Conservation (phyloP, 164 flowering plant species). For the Tinospora cordifolia region DNA sequence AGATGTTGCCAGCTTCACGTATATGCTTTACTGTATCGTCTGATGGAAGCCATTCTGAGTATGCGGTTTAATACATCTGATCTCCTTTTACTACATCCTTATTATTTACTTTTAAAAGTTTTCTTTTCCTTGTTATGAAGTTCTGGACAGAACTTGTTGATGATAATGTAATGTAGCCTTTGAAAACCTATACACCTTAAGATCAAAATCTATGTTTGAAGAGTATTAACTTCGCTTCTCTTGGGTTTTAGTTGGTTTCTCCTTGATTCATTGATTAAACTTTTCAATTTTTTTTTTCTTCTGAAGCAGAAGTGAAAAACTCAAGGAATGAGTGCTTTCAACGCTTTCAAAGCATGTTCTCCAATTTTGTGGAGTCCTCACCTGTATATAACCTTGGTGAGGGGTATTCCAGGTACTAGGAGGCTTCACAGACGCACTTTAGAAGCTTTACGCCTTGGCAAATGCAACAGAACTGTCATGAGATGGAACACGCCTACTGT, state of each 20-base stretch:
- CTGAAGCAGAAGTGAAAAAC: constrained; percentile 7
- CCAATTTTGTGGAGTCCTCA: constrained; percentile 78
- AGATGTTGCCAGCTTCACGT: too few species aligned
- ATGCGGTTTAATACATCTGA: too few species aligned
- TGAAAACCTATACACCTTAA: neutral
- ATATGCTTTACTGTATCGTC: too few species aligned
- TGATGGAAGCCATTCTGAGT: too few species aligned
- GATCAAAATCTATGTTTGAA: neutral
- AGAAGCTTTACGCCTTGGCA: constrained; percentile 69
- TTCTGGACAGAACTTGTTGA: too few species aligned
- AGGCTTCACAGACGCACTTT: constrained; percentile 74
- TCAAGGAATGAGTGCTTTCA: constrained; percentile 63
- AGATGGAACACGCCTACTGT: constrained; percentile 81
- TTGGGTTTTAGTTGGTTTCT: neutral
- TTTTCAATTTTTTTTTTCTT: neutral
- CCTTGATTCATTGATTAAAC: neutral
- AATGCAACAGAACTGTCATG: constrained; percentile 82
- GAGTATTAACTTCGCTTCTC: neutral
- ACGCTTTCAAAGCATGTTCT: constrained; percentile 71
- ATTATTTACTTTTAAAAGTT: too few species aligned
- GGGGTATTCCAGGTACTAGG: constrained; percentile 88
- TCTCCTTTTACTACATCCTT: too few species aligned
- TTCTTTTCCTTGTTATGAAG: too few species aligned
- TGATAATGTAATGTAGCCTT: too few species aligned
- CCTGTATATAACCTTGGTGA: constrained; percentile 69